phyloP scores from a whole-genome alignment of 179 eudicot genomes.

The Camellia oleifera region DNA sequence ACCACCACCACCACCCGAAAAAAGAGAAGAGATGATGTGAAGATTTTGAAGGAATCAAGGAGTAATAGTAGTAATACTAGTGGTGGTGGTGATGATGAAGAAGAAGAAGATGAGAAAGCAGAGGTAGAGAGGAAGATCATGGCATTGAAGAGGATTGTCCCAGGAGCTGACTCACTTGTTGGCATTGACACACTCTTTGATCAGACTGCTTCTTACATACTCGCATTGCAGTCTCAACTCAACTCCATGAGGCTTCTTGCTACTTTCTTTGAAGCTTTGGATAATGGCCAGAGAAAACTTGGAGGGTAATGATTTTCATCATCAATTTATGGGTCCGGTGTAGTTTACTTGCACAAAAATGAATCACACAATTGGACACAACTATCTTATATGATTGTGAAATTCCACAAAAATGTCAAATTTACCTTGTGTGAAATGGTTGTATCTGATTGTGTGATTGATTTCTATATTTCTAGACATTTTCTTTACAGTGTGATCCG shows the following conservation, averaged over 20 bases:
- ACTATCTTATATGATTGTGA: no score
- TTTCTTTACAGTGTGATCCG: no score
- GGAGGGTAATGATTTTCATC: slow-evolving; percentile 19
- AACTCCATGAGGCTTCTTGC: slow-evolving; percentile 31
- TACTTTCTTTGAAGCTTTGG: slow-evolving; percentile 23
- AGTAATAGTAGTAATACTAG: neutral
- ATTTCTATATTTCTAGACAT: no score
- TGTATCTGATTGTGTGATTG: no score
- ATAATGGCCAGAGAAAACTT: slow-evolving; percentile 22
- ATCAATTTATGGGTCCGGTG: no score
- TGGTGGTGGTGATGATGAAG: neutral
- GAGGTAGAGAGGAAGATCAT: slow-evolving; percentile 35
- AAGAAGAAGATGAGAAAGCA: slow-evolving; percentile 27
- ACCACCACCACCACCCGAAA: neutral
- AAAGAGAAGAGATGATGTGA: neutral
- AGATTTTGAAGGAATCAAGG: neutral
- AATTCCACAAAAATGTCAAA: no score
- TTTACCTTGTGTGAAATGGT: no score
- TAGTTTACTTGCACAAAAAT: no score
- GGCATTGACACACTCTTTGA: slow-evolving; percentile 29
- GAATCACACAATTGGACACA: no score
- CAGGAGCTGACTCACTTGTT: slow-evolving; percentile 36
- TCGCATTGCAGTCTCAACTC: slow-evolving; percentile 28
- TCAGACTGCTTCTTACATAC: slow-evolving; percentile 34
- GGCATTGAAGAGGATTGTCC: slow-evolving; percentile 32